These are phyloP conservation scores for Graphilbum ipis-grandicollis DNA, from an alignment of 2,329 filamentous ascomycete species.

Conservation along the genomic window DNA sequence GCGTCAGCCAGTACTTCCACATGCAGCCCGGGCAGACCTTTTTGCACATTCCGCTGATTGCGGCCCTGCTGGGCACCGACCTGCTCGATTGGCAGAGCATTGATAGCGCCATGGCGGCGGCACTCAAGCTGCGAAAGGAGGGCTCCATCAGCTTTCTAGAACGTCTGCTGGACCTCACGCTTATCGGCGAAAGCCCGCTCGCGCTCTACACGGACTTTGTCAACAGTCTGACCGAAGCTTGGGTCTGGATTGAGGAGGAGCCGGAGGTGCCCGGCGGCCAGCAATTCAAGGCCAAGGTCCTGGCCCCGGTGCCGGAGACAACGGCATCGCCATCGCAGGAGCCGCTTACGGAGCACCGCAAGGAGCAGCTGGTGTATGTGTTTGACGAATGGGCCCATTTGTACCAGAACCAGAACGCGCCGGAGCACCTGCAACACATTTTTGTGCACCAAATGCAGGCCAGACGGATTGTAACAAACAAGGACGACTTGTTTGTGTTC, in stretches of 20 bases:
- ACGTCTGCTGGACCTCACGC: slow-evolving; percentile 57
- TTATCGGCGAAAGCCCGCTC: slow-evolving; percentile 61
- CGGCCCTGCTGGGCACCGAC: slow-evolving; percentile 40
- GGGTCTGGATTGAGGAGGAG: slow-evolving; percentile 64
- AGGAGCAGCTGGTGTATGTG: slow-evolving; percentile 81
- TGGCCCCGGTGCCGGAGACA: slow-evolving; percentile 22
- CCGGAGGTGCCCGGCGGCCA: slow-evolving; percentile 45
- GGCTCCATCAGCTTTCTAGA: slow-evolving; percentile 65
- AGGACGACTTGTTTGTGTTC: slow-evolving; percentile 65
- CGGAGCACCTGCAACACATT: slow-evolving; percentile 51
- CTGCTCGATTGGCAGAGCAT: slow-evolving; percentile 47
- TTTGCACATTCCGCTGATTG: slow-evolving; percentile 38
- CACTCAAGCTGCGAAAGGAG: slow-evolving; percentile 52
- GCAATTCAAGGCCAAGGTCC: slow-evolving; percentile 49
- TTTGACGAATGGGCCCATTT: slow-evolving; percentile 92
- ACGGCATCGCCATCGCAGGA: slow-evolving; percentile 19
- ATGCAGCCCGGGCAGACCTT: slow-evolving; percentile 38
- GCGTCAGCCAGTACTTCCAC: slow-evolving; percentile 37
- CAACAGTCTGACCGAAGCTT: slow-evolving; percentile 63
- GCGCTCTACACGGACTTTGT: slow-evolving; percentile 77
- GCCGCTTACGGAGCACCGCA: slow-evolving; percentile 40
- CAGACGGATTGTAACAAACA: slow-evolving; percentile 51
- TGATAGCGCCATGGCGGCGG: slow-evolving; percentile 55
- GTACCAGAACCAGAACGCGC: slow-evolving; percentile 57
- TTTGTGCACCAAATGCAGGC: slow-evolving; percentile 77